Evolutionary conservation across 139 green algal genomes (phyloP).

Genomic region (Chlorella sp.): DNA sequence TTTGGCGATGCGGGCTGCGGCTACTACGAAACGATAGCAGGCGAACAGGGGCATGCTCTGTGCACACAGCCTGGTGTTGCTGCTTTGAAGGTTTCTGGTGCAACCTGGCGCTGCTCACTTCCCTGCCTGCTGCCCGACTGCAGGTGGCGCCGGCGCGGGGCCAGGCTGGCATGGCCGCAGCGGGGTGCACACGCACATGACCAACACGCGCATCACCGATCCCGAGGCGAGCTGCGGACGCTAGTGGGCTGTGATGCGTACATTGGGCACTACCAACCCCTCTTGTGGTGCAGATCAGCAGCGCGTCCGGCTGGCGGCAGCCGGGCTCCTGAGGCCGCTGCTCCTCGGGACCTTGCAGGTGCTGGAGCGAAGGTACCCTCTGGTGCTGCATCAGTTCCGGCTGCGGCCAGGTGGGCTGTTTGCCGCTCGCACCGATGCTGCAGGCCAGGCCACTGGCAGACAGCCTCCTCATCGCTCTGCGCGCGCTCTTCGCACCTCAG

Average conservation of each 20-base stretch:
- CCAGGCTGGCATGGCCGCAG: slow-evolving; percentile 85
- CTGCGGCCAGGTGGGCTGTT: slow-evolving; percentile 57
- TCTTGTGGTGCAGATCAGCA: too few species aligned
- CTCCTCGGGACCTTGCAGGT: too few species aligned
- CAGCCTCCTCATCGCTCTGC: slow-evolving; percentile 56
- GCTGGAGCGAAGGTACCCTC: slow-evolving; percentile 88
- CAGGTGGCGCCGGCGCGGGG: slow-evolving; percentile 91
- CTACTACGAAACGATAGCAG: slow-evolving; percentile 98
- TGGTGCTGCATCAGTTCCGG: slow-evolving; percentile 85
- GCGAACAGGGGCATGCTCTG: too few species aligned
- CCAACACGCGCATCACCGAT: slow-evolving; percentile 97
- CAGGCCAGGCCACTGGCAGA: not conserved
- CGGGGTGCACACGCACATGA: slow-evolving; percentile 99
- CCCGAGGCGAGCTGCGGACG: too few species aligned
- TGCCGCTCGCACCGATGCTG: not conserved
- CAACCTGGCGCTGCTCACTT: too few species aligned
- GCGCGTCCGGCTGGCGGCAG: too few species aligned
- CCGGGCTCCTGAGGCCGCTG: too few species aligned
- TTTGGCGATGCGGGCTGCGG: slow-evolving; percentile 91
- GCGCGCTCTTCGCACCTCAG: slow-evolving; percentile 47
- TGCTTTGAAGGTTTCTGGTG: too few species aligned
- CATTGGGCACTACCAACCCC: too few species aligned
- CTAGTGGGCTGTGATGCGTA: too few species aligned
- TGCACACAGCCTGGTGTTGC: too few species aligned
- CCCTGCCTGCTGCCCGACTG: too few species aligned